These are phyloP conservation scores for Starmerella gropengiesseri DNA, from an alignment of 805 yeast genomes.

Conservation along the genomic window DNA sequence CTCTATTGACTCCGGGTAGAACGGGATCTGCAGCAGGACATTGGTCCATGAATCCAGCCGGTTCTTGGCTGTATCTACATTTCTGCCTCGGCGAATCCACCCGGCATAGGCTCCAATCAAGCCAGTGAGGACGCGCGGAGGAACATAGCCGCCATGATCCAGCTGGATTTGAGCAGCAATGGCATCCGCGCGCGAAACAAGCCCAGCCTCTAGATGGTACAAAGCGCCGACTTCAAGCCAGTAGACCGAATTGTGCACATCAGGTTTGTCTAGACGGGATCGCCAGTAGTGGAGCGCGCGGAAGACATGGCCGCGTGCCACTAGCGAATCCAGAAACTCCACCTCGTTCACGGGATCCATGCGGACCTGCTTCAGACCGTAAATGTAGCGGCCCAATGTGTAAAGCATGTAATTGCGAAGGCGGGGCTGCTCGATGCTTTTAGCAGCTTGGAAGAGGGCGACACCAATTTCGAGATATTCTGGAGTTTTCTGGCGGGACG, in stretches of 20 bases:
- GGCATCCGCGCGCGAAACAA: slow-evolving; percentile 10
- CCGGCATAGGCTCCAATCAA: slow-evolving; percentile 13
- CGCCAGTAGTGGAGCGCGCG: slow-evolving; percentile 22
- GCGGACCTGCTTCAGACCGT: slow-evolving; percentile 20
- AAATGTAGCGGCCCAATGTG: slow-evolving; percentile 18
- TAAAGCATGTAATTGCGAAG: slow-evolving; percentile 10
- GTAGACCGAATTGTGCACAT: slow-evolving; percentile 12
- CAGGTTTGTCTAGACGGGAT: slow-evolving; percentile 14
- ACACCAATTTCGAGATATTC: slow-evolving; percentile 15
- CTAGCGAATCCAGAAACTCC: slow-evolving; percentile 23
- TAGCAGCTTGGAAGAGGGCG: slow-evolving; percentile 22
- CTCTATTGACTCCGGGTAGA: background rate
- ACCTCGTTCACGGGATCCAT: slow-evolving; percentile 26
- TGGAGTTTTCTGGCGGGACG: background rate
- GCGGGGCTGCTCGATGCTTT: slow-evolving; percentile 6
- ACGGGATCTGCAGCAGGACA: background rate
- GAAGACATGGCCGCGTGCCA: slow-evolving; percentile 14
- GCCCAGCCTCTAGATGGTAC: slow-evolving; percentile 23
- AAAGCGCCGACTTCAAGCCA: slow-evolving; percentile 24
- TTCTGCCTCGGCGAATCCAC: background rate
- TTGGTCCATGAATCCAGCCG: slow-evolving; percentile 9
- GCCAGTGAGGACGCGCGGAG: slow-evolving; percentile 13
- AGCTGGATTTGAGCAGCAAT: slow-evolving; percentile 11
- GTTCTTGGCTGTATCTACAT: background rate
- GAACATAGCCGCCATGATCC: background rate